Conservation (phyloP, 495 filamentous ascomycete genomes). For the Trichoderma erinaceum region DNA sequence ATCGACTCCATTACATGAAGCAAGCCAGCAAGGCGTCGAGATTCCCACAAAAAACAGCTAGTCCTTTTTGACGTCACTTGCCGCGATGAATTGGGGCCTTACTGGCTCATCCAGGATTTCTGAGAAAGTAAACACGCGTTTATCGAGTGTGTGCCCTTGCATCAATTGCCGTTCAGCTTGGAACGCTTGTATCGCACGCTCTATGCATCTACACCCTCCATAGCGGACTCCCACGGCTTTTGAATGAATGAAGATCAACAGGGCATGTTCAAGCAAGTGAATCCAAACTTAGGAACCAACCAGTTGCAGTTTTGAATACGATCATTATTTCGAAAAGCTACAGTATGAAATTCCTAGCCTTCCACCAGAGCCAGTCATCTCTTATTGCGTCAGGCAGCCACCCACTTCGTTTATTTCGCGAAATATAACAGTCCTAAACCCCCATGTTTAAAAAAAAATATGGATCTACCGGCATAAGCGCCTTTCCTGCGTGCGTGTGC, state of each 20-base stretch:
- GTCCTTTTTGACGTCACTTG: background rate
- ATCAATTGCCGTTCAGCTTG: background rate
- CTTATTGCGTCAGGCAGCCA: background rate
- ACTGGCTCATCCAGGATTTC: background rate
- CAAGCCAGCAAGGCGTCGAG: too few species aligned
- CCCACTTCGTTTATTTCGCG: background rate
- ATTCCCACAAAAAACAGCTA: background rate
- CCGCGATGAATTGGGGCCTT: background rate
- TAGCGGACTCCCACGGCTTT: background rate
- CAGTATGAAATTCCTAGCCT: too few species aligned
- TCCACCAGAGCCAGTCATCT: background rate
- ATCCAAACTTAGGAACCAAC: too few species aligned
- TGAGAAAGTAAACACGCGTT: background rate
- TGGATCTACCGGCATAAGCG: constrained; percentile 7
- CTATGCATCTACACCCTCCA: too few species aligned
- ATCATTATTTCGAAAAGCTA: too few species aligned
- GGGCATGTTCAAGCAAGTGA: background rate
- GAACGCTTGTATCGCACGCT: too few species aligned
- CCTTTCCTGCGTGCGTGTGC: background rate
- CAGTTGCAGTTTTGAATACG: too few species aligned
- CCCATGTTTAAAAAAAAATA: background rate
- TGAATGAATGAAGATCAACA: background rate
- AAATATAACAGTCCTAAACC: background rate
- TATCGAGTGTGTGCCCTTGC: background rate
- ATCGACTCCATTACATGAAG: background rate